Conservation (phyloP, 306 rosid species). For the Parietaria judaica region DNA sequence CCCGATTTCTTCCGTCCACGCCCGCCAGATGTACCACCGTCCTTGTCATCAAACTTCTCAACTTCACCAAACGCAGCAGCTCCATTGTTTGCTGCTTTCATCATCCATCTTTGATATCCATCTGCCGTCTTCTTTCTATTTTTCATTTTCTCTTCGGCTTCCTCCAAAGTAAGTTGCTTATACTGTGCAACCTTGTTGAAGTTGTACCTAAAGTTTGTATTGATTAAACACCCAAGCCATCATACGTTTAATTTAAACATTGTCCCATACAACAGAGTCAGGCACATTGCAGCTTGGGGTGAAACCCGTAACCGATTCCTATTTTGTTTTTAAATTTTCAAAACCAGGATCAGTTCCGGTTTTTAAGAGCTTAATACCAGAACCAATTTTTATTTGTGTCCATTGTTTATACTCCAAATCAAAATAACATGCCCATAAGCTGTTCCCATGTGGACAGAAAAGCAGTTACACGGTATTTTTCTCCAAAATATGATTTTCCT, state of each 20-base stretch:
- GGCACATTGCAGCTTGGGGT: no score
- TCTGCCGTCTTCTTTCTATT: conserved; percentile 94
- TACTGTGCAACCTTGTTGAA: conserved; percentile 94
- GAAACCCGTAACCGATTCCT: no score
- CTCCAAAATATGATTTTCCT: no score
- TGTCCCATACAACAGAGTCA: background rate
- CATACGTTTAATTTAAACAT: background rate
- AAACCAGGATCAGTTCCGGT: no score
- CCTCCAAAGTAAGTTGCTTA: conserved; percentile 88
- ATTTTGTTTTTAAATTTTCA: no score
- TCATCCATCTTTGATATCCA: conserved; percentile 99
- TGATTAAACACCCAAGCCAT: conserved; percentile 5
- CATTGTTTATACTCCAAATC: no score
- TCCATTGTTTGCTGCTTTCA: conserved; percentile 90
- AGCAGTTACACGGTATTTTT: background rate
- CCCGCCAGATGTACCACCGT: conserved; percentile 46
- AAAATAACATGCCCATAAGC: no score
- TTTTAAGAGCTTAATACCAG: no score
- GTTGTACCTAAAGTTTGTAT: conserved; percentile 64
- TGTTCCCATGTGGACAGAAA: background rate
- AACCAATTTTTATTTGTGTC: no score
- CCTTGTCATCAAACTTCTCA: conserved; percentile 66
- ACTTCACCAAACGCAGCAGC: conserved; percentile 83
- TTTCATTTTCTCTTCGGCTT: conserved; percentile 97
- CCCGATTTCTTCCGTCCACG: conserved; percentile 45